Base-by-base conservation (phyloP, 495 filamentous ascomycete genomes). In the Xylaria venustula region DNA sequence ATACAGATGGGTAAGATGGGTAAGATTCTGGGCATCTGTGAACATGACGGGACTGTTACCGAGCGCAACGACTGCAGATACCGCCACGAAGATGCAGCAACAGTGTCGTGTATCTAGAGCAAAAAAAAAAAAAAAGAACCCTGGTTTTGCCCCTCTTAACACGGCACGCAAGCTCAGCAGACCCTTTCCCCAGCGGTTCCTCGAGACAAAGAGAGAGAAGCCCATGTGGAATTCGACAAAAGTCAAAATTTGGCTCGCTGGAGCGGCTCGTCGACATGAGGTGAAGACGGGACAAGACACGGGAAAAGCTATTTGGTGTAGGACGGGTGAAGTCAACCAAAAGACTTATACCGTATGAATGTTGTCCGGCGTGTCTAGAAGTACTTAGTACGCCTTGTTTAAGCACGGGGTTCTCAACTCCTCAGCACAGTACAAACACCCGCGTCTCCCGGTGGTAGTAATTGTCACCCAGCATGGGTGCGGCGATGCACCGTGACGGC, bases 381-480 rank as follows among this genome's bases (percentile, higher is more conserved):
- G n/a, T n/a, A n/a, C n/a, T n/a, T n/a, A n/a, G n/a, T n/a, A n/a
- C n/a, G n/a, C n/a, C 51, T 54, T 7, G 36, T 37, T 19, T 20
- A 37, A 52, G n/a, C 49, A 37, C 36, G 34, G 15, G 34, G 14
- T 41, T 45, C n/a, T 55, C 25, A 15, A 12, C 25, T 17, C 26
- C 17, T 45, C 26, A 14, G 30, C 42, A 45, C 46, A 26, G 46
- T 45, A 45, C 53, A 55, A 45, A 55, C 45, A 45, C 40, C 40
- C 53, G 25, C 26, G 20, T 22, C 53, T 40, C 25, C n/a, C 44
- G 53, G 34, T 7, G 26, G 53, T 55, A 45, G 53, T 55, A 55
- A 55, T 45, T 55, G 53, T 55, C 40, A 55, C 53, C 25, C 53
- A 45, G 53, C 53, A 55, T 44, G 53, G 40, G 40, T 55, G 22